A percentile compares a stretch with the other conserved stretches of the same genome.
These are phyloP conservation scores for Rhizophagus prolifer DNA, from an alignment of 192 early-diverging fungal genomes.

Conservation along the genomic window DNA sequence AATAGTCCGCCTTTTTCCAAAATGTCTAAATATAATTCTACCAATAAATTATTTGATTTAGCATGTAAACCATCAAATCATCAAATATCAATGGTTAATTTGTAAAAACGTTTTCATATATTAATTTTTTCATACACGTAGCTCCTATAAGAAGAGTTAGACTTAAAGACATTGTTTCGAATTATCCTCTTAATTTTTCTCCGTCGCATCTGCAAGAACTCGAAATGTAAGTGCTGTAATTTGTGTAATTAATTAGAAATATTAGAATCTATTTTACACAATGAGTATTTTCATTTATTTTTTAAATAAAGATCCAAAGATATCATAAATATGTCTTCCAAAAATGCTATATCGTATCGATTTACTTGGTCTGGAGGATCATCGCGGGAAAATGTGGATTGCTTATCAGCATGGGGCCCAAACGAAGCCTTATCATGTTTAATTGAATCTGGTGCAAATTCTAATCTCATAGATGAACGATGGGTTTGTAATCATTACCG, in stretches of 20 bases:
- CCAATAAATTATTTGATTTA: constrained; percentile 1
- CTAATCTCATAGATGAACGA: constrained; percentile 23
- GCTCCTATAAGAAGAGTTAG: neutral
- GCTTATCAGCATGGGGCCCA: constrained; percentile 42
- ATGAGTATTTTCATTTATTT: neutral
- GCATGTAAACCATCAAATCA: neutral
- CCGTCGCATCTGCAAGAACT: neutral
- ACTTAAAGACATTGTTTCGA: constrained; percentile 9
- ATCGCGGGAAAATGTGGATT: neutral
- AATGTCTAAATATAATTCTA: neutral
- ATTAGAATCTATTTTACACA: neutral
- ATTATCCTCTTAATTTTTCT: neutral
- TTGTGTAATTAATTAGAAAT: neutral
- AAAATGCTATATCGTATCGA: constrained; percentile 25
- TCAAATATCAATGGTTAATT: neutral
- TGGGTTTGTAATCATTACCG: constrained; percentile 71
- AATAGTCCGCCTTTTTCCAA: neutral
- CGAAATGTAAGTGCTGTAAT: constrained; percentile 1
- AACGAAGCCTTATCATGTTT: constrained; percentile 41
- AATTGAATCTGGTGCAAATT: constrained; percentile 41
- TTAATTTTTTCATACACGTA: neutral
- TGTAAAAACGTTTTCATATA: neutral
- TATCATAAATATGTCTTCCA: constrained; percentile 35
- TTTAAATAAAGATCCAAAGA: constrained; percentile 28
- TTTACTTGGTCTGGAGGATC: constrained; percentile 15